These are phyloP conservation scores for Tetrapyrgos nigripes DNA, from an alignment of 1,284 basidiomycete species.

Conservation along the genomic window DNA sequence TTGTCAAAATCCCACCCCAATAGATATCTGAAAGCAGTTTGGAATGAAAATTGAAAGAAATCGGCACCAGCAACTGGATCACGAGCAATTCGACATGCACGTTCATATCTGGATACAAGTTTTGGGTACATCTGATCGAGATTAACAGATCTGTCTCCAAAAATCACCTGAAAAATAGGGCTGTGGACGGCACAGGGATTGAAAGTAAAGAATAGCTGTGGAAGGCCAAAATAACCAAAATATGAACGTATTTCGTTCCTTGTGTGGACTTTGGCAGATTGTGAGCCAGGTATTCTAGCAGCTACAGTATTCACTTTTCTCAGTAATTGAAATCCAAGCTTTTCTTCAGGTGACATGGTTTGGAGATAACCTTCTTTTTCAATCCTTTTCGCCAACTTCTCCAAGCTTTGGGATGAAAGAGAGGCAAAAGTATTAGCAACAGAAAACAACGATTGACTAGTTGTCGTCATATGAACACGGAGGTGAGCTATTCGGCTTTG, in stretches of 20 bases:
- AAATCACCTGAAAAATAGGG: conserved; percentile 33
- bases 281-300: conserved; percentile 34
- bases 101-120: conserved; percentile 7
- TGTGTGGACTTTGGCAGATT: conserved; percentile 26
- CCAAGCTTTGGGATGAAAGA: background rate
- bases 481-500: conserved; percentile 28
- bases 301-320: conserved; percentile 33
- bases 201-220: conserved; percentile 36
- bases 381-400: background rate
- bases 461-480: conserved; percentile 28
- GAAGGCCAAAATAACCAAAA: conserved; percentile 30
- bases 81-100: conserved; percentile 23
- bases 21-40: conserved; percentile 25
- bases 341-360: background rate
- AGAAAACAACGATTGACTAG: conserved; percentile 3
- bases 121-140: conserved; percentile 9
- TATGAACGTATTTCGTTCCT: conserved; percentile 35
- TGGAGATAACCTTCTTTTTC: background rate
- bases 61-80: conserved; percentile 33
- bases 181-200: conserved; percentile 37
- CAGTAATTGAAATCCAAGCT: conserved; percentile 23
- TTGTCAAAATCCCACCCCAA: conserved; percentile 21
- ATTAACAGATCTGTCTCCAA: conserved; percentile 30
- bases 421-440: conserved; percentile 13
- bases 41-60: conserved; percentile 33